Conservation (phyloP, 148 eudicot genomes). For the Silene conica region DNA sequence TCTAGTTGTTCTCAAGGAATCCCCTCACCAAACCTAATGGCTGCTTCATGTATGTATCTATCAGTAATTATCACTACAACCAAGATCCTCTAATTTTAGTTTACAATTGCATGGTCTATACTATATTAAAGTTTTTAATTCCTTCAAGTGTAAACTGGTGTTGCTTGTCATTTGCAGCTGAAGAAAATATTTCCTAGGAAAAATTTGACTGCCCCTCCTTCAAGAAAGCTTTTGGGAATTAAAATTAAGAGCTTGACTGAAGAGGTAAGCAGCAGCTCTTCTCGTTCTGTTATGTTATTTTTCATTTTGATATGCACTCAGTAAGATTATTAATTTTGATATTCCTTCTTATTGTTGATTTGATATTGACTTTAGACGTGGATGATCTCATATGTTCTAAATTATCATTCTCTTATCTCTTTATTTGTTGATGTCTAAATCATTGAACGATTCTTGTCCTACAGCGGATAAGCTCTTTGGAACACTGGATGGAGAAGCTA, state of each 20-base stretch:
- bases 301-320: not conserved
- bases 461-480: conserved; percentile 79
- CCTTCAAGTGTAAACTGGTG: not conserved
- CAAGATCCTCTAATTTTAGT: too few species aligned
- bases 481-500: conserved; percentile 78
- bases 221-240: conserved; percentile 64
- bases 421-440: not conserved
- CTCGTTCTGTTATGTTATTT: not conserved
- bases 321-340: not conserved
- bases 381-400: not conserved
- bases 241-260: conserved; percentile 62
- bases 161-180: conserved; percentile 44
- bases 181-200: conserved; percentile 60
- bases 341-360: not conserved
- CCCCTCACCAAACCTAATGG: too few species aligned
- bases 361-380: not conserved
- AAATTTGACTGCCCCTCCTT: conserved; percentile 67
- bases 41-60: too few species aligned
- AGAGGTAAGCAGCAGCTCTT: conserved; percentile 46
- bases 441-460: conserved; percentile 22
- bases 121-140: not conserved
- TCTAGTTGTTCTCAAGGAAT: too few species aligned
- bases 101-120: not conserved
- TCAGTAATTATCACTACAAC: too few species aligned
- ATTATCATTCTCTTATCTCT: not conserved